Percentiles rank a stretch among this genome's conserved stretches.
Conservation (phyloP, 2,329 filamentous ascomycete species). For the Hypoxylon sp. region DNA sequence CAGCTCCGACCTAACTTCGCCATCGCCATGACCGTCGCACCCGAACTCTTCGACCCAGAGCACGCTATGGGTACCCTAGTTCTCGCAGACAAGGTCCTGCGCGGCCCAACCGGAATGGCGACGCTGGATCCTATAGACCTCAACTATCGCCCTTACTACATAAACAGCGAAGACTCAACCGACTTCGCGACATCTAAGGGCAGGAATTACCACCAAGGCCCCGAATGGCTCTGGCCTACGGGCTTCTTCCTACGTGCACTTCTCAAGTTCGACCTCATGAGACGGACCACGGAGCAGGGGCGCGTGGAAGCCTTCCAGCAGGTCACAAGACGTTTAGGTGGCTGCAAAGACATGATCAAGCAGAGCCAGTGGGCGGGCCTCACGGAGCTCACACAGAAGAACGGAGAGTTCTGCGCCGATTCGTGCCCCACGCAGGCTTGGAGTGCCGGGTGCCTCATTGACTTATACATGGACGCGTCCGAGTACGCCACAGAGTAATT, state of each 20-base stretch:
- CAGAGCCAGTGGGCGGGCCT: slow-evolving; percentile 90
- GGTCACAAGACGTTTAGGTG: slow-evolving; percentile 84
- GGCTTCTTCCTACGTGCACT: slow-evolving; percentile 95
- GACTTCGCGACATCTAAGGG: slow-evolving; percentile 95
- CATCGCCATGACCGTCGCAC: slow-evolving; percentile 94
- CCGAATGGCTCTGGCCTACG: slow-evolving; percentile 98
- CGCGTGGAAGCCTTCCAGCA: slow-evolving; percentile 94
- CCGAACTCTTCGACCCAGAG: slow-evolving; percentile 83
- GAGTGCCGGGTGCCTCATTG: slow-evolving; percentile 94
- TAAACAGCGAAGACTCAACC: slow-evolving; percentile 91
- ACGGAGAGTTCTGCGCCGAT: slow-evolving; percentile 86
- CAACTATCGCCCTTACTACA: slow-evolving; percentile 95
- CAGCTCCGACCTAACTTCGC: slow-evolving; percentile 95
- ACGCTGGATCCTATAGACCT: slow-evolving; percentile 92
- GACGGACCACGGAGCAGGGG: slow-evolving; percentile 74
- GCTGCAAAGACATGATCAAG: slow-evolving; percentile 87
- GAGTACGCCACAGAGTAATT: slow-evolving; percentile 56
- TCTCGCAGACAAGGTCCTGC: slow-evolving; percentile 82
- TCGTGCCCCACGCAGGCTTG: slow-evolving; percentile 97
- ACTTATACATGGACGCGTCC: slow-evolving; percentile 93
- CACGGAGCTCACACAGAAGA: slow-evolving; percentile 92
- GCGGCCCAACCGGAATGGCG: slow-evolving; percentile 93
- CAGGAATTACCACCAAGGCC: slow-evolving; percentile 97
- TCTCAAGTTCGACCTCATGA: slow-evolving; percentile 87
- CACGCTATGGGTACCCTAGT: slow-evolving; percentile 86